Evolutionary conservation across 352 stramenopile species (phyloP), one percentile per base, ranked within the genome.

Genomic region (Globisporangium splendens): DNA sequence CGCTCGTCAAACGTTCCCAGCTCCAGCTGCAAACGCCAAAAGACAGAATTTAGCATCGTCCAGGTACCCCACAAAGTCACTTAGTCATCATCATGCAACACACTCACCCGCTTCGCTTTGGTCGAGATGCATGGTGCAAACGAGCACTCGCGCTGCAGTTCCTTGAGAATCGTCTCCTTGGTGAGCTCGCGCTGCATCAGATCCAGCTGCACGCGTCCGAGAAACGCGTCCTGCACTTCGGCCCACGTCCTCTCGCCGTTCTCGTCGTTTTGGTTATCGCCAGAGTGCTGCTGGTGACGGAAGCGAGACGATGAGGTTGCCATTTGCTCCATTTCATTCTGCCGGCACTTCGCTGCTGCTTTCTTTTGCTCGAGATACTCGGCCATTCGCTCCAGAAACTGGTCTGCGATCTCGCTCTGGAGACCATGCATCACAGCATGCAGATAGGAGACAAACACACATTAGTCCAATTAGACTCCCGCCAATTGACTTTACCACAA

Each of bases 121-220:
- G 66, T 28, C n/a, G 73, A 83, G 61, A 89, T 87, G 31, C 33
- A 50, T 6, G 82, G 82, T 1, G 65, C 59, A 50, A 89, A 91
- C 58, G 77, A 77, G 57, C 69, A 91, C 33, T 87, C 65, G 2
- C 54, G 63, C 50, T 82, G 65, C 39, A 87, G 71, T 47, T 89
- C 66, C 33, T 79, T 51, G 50, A 79, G 70, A 63, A 86, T 76
- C 14, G 65, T 60, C 10, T 75, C 75, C 15, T 75, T 76, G 50
- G 68, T 70, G 49, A 80, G 53, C 51, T 75, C 68, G 12, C 82
- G 79, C 46, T 81, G 80, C 55, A 70, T 53, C 50, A 83, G 46
- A 67, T 91, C 82, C 20, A 86, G 54, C 50, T 88, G 77, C 22
- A 91, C 61, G 18, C 82, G 82, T 8, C 73, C 76, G 3, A 91